Evolutionary conservation across 805 yeast species (phyloP).

Genomic region (Zygosaccharomyces bailii): DNA sequence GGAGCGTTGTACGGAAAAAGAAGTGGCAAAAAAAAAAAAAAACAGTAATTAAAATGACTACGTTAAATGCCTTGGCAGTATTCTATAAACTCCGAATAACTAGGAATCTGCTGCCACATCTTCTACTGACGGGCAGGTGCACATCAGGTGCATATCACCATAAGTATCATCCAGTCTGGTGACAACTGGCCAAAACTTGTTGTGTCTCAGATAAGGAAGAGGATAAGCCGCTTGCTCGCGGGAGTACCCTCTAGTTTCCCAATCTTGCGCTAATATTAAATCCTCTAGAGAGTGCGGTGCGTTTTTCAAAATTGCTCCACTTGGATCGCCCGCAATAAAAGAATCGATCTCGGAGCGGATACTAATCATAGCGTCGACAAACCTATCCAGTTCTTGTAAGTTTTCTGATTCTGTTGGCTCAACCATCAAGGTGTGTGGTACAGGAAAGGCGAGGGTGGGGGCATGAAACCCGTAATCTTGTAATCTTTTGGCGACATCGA

Average conservation of each 20-base stretch:
- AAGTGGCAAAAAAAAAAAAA: not conserved
- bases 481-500: conserved; percentile 92
- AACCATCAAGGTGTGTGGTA: conserved; percentile 94
- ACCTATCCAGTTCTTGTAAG: conserved; percentile 81
- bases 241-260: conserved; percentile 83
- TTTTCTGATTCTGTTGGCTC: conserved; percentile 98
- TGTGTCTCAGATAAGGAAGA: conserved; percentile 60
- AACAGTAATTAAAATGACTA: too few relatives aligned
- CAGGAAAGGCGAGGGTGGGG: conserved; percentile 98
- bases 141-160: conserved; percentile 87
- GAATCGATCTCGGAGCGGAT: conserved; percentile 80
- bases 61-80: not conserved
- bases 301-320: conserved; percentile 72
- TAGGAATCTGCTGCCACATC: conserved; percentile 48
- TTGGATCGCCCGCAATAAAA: conserved; percentile 59
- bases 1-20: not conserved
- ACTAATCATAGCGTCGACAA: conserved; percentile 79
- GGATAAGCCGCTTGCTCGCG: conserved; percentile 95
- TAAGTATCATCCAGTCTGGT: conserved; percentile 90
- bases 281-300: conserved; percentile 92
- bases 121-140: conserved; percentile 89
- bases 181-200: conserved; percentile 95
- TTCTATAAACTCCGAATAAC: not conserved
- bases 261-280: conserved; percentile 60
- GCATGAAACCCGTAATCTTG: conserved; percentile 99